Percentiles rank a stretch among this genome's conserved stretches.
These are phyloP conservation scores for maize (Zea mays) DNA, from an alignment of 176 grass and related monocot genomes.

Conservation along the genomic window DNA sequence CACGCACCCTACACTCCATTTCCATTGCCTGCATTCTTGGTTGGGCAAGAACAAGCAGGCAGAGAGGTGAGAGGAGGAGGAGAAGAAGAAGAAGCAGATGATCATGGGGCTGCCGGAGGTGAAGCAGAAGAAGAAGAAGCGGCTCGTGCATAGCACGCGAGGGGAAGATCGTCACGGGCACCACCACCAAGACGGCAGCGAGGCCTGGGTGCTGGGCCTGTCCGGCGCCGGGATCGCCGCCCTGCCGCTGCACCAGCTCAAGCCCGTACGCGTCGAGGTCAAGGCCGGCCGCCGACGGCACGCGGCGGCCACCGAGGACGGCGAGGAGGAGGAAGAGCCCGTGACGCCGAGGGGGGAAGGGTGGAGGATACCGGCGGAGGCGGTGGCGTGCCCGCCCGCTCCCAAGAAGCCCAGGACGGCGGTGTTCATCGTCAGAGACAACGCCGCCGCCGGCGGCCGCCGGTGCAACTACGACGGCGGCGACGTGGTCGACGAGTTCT, in stretches of 20 bases:
- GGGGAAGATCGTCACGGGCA: background rate
- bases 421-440: conserved; percentile 18
- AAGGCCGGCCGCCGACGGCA: conserved; percentile 20
- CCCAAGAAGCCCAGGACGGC: conserved; percentile 52
- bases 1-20: background rate
- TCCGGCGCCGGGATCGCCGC: conserved; percentile 9
- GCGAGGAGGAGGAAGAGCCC: conserved; percentile 11
- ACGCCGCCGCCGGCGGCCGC: background rate
- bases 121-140: conserved; percentile 20
- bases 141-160: background rate
- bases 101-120: conserved; percentile 28
- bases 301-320: background rate
- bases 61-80: too few relatives aligned
- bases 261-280: conserved; percentile 4
- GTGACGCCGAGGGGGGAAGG: conserved; percentile 44
- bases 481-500: conserved; percentile 51
- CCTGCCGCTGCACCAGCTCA: conserved; percentile 27
- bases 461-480: conserved; percentile 45
- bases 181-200: background rate
- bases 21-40: background rate
- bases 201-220: conserved; percentile 12
- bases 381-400: conserved; percentile 49
- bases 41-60: too few relatives aligned
- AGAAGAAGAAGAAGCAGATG: background rate
- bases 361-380: conserved; percentile 37